Conservation (phyloP, 345 rosid genomes). For the Alliaria petiolata region DNA sequence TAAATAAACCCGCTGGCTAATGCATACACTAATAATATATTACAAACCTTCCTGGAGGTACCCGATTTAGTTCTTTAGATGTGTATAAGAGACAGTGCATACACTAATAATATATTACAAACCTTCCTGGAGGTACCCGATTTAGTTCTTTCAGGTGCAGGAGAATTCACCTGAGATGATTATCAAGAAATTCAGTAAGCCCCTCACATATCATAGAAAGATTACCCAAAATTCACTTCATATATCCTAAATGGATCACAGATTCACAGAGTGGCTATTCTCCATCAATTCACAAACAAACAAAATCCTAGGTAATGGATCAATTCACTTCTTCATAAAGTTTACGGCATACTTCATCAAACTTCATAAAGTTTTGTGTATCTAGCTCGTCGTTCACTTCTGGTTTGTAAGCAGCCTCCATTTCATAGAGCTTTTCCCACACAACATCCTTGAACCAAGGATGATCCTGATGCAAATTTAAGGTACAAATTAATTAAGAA, state of each 20-base stretch:
- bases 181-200: constrained; percentile 6
- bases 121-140: constrained; percentile 92
- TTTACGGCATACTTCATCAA: constrained; percentile 69
- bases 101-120: constrained; percentile 24
- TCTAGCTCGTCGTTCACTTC: constrained; percentile 93
- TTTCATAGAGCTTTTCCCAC: constrained; percentile 92
- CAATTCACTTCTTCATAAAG: constrained; percentile 5
- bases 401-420: constrained; percentile 94
- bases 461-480: constrained; percentile 59
- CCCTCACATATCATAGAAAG: not conserved
- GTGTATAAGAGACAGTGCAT: too few relatives aligned
- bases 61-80: constrained; percentile 74
- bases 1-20: not conserved
- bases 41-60: constrained; percentile 77
- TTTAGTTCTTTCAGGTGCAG: constrained; percentile 62
- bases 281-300: constrained; percentile 3
- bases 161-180: constrained; percentile 59
- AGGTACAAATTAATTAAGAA: constrained; percentile 20
- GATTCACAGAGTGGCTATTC: not conserved
- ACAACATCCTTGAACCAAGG: constrained; percentile 77
- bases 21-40: constrained; percentile 7
- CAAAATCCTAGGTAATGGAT: constrained; percentile 11
- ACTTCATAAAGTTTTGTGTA: constrained; percentile 95
- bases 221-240: not conserved
- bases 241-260: not conserved